Evolutionary conservation across 352 stramenopile species (phyloP), one percentile per base, ranked within the genome.

Genomic region (Thraustochytrium striatum): DNA sequence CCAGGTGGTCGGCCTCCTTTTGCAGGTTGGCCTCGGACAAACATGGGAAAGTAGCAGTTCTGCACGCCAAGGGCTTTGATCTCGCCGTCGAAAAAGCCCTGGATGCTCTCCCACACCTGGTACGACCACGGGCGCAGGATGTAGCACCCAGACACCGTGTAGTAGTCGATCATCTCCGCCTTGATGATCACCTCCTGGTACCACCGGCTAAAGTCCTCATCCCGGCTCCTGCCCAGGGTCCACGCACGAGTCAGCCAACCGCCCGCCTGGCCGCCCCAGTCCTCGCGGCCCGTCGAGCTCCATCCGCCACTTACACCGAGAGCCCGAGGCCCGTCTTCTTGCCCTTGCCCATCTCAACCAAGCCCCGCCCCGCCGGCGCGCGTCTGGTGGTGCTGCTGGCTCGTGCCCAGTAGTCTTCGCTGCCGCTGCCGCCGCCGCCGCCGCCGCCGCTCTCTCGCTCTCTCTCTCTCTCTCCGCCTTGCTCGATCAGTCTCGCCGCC

Each of bases 81-180:
- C 69, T 92, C 87, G 30, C 86, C 85, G 86, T 99, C 96, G 81
- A 99, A 89, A 85, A 93, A 99, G 68, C 91, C 82, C 87, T 99
- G 95, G 82, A 99, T 98, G 30, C 89, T 81, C 86, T 99, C 97
- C 97, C 97, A 99, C 84, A 99, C 98, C 86, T 97, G 93, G 86
- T 98, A 99, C 80, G 91, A 97, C 87, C 93, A 95, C n/a, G 97
- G 97, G 79, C 96, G 94, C 69, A 99, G 84, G 79, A 99, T 98
- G 87, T 99, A 99, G 88, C 97, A 99, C 41, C 97, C 97, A 47
- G 90, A 97, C 68, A 99, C 97, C 84, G 99, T 95, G 85, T 98
- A 99, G 86, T 99, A 99, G 83, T 98, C 95, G 84, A 99, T 99
- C 95, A 99, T 98, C 85, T 96, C 93, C 16, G 90, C 93, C 83